Evolutionary conservation across 1,139 yeast species (phyloP), one percentile per base, ranked within the genome.

Genomic region (Chernovozyma sophiae-reginae): DNA sequence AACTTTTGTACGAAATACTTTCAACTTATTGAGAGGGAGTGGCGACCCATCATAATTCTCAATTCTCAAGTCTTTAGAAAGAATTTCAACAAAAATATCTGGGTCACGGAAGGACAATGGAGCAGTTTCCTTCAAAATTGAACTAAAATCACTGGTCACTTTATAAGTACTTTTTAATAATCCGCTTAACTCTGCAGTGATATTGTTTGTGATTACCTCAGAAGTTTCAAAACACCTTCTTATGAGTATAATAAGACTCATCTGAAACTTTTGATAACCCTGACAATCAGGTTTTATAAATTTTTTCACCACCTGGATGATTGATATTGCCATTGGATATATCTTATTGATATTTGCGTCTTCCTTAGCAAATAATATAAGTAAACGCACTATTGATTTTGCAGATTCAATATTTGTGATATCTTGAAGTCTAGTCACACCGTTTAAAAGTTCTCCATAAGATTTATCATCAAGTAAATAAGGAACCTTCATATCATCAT

Each of bases 171-270:
- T 58, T 1, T 60, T 55, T 32, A 71, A 68, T 22, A 61, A 53
- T 24, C 62, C 62, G 6, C 63, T 51, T 13, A 82, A 48, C 38
- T 79, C 81, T 41, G 72, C 56, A 16, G 60, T 53, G 55, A 86
- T 75, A 31, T 74, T 61, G 15, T 62, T 62, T 20, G 67, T 62
- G 14, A 87, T 61, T 13, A 77, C 61, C 0, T 68, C 71, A 0
- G 62, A 58, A 1, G 79, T 73, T 53, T 90, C 97, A 52, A 81
- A 79, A 40, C 89, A 78, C 37, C 85, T 70, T 51, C 96, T 72
- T 4, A 82, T 58, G 22, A 87, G 62, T 18, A 78, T 63, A 3
- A 74, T 58, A 4, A 57, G 34, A 3, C 47, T 38, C 20, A 39
- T 36, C 32, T 45, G 46, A 28, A 42, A 41, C 23, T 38, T 39